Evolutionary conservation across 2,329 filamentous ascomycete genomes (phyloP).

Genomic region (Cladosporium austrohemisphaericum): DNA sequence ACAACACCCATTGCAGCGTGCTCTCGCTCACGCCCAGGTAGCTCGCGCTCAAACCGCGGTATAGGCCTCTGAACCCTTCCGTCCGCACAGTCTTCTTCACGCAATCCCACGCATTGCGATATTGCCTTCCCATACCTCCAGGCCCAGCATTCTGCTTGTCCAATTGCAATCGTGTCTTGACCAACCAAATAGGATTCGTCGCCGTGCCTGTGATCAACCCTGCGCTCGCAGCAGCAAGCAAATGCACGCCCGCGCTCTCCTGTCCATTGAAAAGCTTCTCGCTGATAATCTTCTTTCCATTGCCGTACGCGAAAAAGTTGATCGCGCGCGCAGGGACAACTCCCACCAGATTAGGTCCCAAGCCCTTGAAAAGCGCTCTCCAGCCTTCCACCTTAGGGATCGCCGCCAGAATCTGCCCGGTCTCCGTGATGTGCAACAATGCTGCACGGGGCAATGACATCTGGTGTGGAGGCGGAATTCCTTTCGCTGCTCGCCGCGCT

Average conservation of each 20-base stretch:
- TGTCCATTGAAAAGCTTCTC: conserved; percentile 68
- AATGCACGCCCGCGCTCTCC: conserved; percentile 71
- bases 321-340: conserved; percentile 87
- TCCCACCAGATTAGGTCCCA: conserved; percentile 84
- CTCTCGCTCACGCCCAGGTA: conserved; percentile 89
- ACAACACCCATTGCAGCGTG: conserved; percentile 89
- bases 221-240: conserved; percentile 70
- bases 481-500: conserved; percentile 60
- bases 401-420: conserved; percentile 75
- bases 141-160: conserved; percentile 74
- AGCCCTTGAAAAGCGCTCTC: conserved; percentile 85
- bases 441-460: conserved; percentile 64
- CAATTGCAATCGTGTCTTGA: conserved; percentile 89
- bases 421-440: conserved; percentile 75
- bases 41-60: conserved; percentile 85
- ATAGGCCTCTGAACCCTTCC: conserved; percentile 78
- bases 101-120: conserved; percentile 86
- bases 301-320: conserved; percentile 92
- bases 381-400: conserved; percentile 80
- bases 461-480: conserved; percentile 50
- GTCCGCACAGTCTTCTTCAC: conserved; percentile 73
- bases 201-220: conserved; percentile 84
- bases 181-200: conserved; percentile 94
- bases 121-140: conserved; percentile 58
- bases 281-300: conserved; percentile 78